Base-by-base conservation (phyloP, 2,329 filamentous ascomycete species). In the Fusarium redolens region DNA sequence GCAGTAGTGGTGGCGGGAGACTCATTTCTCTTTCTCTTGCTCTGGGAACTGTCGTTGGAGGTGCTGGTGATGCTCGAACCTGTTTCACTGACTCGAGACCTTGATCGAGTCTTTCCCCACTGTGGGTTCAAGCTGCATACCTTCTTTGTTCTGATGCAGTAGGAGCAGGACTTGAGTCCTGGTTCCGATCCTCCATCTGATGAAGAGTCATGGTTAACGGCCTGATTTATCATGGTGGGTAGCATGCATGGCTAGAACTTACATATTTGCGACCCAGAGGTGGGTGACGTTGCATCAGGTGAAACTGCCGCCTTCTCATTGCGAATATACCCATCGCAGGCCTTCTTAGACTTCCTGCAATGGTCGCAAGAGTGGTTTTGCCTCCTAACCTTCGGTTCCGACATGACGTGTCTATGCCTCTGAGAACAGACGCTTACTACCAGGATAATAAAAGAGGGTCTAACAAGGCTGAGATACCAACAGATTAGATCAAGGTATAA, bases 141-240 rank as follows among this genome's bases (percentile, higher is more conserved):
- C 8, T 57, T 57, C 18, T 57, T 57, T 14, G 54, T 57, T 14
- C 54, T 57, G 13, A 48, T 47, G 28, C 54, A 57, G 20, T 57
- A 57, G 1, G 54, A 57, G 13, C 54, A 57, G 14, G 40, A 17
- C 4, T 48, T 57, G 14, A 57, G n/a, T 1, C 30, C 33, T 13
- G 9, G 17, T 20, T 35, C 54, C 5, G 38, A 31, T 12, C 22
- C 22, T 35, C 54, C 54, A n/a, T 57, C 54, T 57, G 22, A 10
- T 2, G 4, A 28, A 28, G 1, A 15, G 9, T 8, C 37, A 35
- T 35, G 54, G 30, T 57, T 2, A 57, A 11, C 20, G 4, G 6
- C 4, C 17, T 4, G 13, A 3, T 5, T 0, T 9, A 9, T 1
- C 5, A 4, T n/a, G 8, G 11, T 17, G n/a, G 13, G 13, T 33